Conservation (phyloP, 768 basidiomycete genomes). For the Leccinum aurantiacum region DNA sequence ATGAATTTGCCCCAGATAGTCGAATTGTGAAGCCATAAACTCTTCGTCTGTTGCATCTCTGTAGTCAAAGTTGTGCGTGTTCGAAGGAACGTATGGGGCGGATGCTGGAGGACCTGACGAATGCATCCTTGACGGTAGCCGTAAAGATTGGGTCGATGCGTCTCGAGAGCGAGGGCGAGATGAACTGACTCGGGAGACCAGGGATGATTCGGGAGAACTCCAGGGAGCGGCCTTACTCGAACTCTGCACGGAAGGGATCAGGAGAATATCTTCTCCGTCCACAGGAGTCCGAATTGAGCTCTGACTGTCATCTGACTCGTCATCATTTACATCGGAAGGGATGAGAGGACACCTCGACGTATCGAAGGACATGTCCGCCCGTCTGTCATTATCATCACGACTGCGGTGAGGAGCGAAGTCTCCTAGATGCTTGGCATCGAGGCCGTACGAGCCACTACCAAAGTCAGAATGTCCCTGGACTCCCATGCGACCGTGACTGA, state of each 20-base stretch:
- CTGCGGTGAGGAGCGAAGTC: slow-evolving; percentile 10
- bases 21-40: slow-evolving; percentile 15
- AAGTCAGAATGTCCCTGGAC: not conserved
- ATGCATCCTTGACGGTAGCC: not conserved
- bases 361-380: slow-evolving; percentile 21
- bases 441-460: not conserved
- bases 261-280: slow-evolving; percentile 21
- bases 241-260: slow-evolving; percentile 1
- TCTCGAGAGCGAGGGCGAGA: slow-evolving; percentile 30
- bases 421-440: slow-evolving; percentile 8
- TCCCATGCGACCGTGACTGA: slow-evolving; percentile 9
- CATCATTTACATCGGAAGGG: slow-evolving; percentile 29
- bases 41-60: slow-evolving; percentile 13
- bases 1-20: slow-evolving; percentile 38
- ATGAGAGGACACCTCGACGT: slow-evolving; percentile 18
- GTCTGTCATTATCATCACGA: slow-evolving; percentile 6
- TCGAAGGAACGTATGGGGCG: slow-evolving; percentile 10
- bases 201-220: slow-evolving; percentile 4
- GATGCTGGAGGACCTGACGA: not conserved
- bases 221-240: not conserved
- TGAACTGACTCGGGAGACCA: slow-evolving; percentile 25
- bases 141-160: slow-evolving; percentile 6
- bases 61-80: not conserved
- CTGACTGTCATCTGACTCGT: slow-evolving; percentile 31
- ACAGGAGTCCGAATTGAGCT: slow-evolving; percentile 28